Evolutionary conservation across 192 early-diverging fungal species (phyloP).

Genomic region (Coemansia sp.): DNA sequence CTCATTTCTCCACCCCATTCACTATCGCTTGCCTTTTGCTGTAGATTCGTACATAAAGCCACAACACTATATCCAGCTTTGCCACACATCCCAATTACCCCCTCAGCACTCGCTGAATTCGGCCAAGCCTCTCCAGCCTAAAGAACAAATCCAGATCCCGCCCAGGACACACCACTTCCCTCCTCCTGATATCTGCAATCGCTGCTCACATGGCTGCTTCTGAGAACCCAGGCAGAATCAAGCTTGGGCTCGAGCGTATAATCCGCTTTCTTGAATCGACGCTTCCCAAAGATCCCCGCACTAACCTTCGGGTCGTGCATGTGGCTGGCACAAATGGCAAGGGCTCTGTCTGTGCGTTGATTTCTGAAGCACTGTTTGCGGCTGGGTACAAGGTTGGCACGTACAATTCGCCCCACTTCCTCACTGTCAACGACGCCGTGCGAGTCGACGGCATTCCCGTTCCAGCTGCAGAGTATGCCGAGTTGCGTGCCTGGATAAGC

Average conservation of each 20-base stretch:
- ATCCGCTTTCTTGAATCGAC: slow-evolving; percentile 46
- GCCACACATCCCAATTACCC: too few relatives aligned
- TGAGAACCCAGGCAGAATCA: slow-evolving; percentile 21
- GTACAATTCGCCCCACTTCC: slow-evolving; percentile 80
- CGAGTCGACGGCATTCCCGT: slow-evolving; percentile 60
- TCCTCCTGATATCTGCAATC: not conserved
- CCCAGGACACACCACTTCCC: not conserved
- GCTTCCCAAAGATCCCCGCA: slow-evolving; percentile 56
- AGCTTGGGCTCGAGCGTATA: slow-evolving; percentile 54
- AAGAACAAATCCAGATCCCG: not conserved
- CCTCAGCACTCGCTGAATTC: too few relatives aligned
- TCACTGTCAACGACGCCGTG: slow-evolving; percentile 65
- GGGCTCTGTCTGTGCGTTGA: slow-evolving; percentile 73
- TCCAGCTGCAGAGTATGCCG: slow-evolving; percentile 33
- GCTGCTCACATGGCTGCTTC: slow-evolving; percentile 23
- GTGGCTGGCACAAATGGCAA: slow-evolving; percentile 92
- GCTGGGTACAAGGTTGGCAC: slow-evolving; percentile 57
- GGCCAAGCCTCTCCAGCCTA: not conserved
- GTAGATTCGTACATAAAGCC: not conserved
- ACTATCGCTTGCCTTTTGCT: not conserved
- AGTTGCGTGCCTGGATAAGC: slow-evolving; percentile 44
- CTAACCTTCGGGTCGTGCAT: slow-evolving; percentile 62
- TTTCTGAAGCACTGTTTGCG: slow-evolving; percentile 34
- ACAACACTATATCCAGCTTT: slow-evolving; percentile 1
- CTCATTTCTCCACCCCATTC: not conserved